phyloP scores from a whole-genome alignment of 306 rosid genomes.

The Delonix regia region DNA sequence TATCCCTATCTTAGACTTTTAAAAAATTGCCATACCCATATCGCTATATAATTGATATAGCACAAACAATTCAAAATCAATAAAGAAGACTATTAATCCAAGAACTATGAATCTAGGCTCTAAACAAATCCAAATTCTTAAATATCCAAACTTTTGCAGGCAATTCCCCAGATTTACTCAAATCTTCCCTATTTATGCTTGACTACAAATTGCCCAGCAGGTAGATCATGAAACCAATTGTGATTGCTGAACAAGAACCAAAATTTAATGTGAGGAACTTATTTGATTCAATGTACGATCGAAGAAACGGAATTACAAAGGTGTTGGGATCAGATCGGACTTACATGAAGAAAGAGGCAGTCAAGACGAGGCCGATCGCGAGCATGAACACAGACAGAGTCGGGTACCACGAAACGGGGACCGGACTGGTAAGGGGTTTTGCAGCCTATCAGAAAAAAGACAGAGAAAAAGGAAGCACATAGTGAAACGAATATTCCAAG shows the following conservation, averaged over 20 bases:
- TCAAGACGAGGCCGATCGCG: constrained; percentile 78
- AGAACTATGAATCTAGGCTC: background rate
- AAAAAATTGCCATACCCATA: background rate
- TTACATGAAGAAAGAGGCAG: constrained; percentile 96
- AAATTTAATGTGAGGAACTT: background rate
- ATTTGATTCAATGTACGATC: background rate
- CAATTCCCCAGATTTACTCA: constrained; percentile 1
- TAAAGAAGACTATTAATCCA: background rate
- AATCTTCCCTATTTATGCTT: background rate
- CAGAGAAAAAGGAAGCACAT: background rate
- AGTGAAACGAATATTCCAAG: background rate
- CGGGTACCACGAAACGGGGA: constrained; percentile 83
- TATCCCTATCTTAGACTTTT: background rate
- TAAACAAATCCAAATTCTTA: background rate
- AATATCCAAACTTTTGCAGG: constrained; percentile 4
- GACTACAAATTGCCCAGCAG: background rate
- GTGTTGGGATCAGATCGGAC: constrained; percentile 48
- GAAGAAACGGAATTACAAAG: background rate
- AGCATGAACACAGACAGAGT: constrained; percentile 76
- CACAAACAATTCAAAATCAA: background rate
- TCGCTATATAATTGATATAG: background rate
- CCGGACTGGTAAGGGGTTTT: constrained; percentile 86
- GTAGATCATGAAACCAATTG: background rate
- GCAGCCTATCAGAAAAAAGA: constrained; percentile 57
- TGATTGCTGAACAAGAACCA: background rate